Percentiles rank a stretch among this genome's conserved stretches.
These are phyloP conservation scores for Oxyria digyna DNA, from an alignment of 148 eudicot species.

Conservation along the genomic window DNA sequence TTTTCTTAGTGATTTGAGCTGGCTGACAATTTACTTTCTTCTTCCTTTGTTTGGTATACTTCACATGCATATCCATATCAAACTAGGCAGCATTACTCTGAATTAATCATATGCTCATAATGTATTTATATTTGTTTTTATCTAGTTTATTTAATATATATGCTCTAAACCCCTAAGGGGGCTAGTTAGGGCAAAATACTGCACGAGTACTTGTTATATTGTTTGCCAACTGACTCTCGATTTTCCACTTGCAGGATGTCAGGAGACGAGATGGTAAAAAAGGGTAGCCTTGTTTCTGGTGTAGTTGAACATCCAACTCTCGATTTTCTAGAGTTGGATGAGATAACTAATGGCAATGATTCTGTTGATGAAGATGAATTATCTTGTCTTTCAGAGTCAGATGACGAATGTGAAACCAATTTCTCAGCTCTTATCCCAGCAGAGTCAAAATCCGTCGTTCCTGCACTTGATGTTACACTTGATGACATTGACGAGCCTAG, in stretches of 20 bases:
- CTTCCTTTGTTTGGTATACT: too few species aligned
- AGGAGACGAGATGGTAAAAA: conserved; percentile 47
- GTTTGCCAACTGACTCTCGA: background rate
- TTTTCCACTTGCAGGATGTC: conserved; percentile 26
- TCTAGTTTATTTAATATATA: background rate
- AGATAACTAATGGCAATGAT: conserved; percentile 15
- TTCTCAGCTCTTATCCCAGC: conserved; percentile 37
- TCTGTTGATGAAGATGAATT: conserved; percentile 11
- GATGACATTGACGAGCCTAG: conserved; percentile 54
- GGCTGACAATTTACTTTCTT: too few species aligned
- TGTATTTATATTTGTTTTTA: background rate
- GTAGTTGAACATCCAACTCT: conserved; percentile 60
- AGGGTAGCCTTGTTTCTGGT: conserved; percentile 83
- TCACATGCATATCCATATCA: too few species aligned
- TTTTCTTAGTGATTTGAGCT: too few species aligned
- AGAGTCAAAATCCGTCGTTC: conserved; percentile 70
- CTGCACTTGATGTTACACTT: conserved; percentile 67
- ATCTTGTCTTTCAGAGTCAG: conserved; percentile 15
- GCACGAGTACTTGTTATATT: background rate
- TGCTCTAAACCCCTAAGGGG: background rate
- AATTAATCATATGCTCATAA: background rate
- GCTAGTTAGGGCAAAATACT: background rate
- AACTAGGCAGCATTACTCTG: background rate
- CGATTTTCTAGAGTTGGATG: conserved; percentile 22
- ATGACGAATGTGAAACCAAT: conserved; percentile 22